Evolutionary conservation across 768 basidiomycete genomes (phyloP).

Genomic region (Suillus sp.): DNA sequence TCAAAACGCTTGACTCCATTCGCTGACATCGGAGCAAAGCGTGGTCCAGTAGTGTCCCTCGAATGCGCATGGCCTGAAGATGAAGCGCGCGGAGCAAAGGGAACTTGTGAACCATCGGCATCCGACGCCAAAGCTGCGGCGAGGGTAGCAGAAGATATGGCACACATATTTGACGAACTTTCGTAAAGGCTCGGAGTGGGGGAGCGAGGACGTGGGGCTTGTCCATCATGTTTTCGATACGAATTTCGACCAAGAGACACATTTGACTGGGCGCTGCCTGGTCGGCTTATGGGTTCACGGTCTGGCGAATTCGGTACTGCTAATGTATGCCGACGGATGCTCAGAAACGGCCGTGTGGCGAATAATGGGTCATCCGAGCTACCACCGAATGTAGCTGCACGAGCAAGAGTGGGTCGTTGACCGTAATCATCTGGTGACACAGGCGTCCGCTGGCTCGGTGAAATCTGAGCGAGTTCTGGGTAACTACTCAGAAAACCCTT

Average conservation of each 20-base stretch:
- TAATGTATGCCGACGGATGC: slow-evolving; percentile 15
- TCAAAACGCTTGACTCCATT: slow-evolving; percentile 21
- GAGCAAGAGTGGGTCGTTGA: slow-evolving; percentile 10
- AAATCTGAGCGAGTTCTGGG: background rate
- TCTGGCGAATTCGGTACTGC: slow-evolving; percentile 13
- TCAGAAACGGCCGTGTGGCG: slow-evolving; percentile 3
- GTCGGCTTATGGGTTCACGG: slow-evolving; percentile 10
- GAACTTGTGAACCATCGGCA: background rate
- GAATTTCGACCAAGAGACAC: slow-evolving; percentile 17
- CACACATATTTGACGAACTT: slow-evolving; percentile 13
- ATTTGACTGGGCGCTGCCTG: slow-evolving; percentile 16
- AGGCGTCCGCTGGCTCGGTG: slow-evolving; percentile 12
- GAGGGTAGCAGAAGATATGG: slow-evolving; percentile 14
- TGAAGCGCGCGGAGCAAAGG: background rate
- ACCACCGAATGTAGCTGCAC: slow-evolving; percentile 17
- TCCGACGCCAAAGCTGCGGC: slow-evolving; percentile 6
- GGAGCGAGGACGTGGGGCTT: slow-evolving; percentile 18
- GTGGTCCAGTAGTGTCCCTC: slow-evolving; percentile 13
- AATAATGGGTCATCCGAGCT: slow-evolving; percentile 14
- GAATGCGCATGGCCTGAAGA: slow-evolving; percentile 2
- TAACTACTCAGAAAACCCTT: background rate
- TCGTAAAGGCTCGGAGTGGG: slow-evolving; percentile 18
- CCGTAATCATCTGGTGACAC: slow-evolving; percentile 3
- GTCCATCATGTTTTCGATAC: slow-evolving; percentile 21
- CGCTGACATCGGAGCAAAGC: slow-evolving; percentile 20